phyloP scores from a whole-genome alignment of 495 filamentous ascomycete genomes.

The Neurospora cerealis region DNA sequence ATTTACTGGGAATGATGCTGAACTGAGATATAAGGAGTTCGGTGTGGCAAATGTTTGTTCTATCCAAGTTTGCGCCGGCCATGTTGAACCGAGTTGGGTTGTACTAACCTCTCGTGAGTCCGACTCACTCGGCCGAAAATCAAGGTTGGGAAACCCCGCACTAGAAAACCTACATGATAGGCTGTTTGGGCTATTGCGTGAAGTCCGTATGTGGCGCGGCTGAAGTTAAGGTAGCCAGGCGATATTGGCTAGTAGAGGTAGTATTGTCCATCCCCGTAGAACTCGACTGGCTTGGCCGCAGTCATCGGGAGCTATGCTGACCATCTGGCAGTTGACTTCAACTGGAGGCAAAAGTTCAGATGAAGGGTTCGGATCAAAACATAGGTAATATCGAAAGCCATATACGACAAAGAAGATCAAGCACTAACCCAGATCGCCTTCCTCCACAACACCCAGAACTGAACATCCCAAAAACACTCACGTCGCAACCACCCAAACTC shows the following conservation, averaged over 20 bases:
- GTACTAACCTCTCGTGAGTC: background rate
- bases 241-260: background rate
- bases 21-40: background rate
- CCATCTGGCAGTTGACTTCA: background rate
- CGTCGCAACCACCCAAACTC: background rate
- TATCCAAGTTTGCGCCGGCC: background rate
- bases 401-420: background rate
- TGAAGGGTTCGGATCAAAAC: background rate
- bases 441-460: background rate
- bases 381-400: background rate
- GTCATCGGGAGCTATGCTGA: accelerated
- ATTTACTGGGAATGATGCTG: background rate
- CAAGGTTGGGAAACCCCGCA: background rate
- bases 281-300: background rate
- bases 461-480: background rate
- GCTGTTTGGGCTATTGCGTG: background rate
- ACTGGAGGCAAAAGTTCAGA: background rate
- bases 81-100: background rate
- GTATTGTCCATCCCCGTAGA: background rate
- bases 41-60: background rate
- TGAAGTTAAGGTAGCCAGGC: background rate
- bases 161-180: background rate
- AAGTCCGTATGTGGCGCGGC: background rate
- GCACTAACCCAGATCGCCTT: background rate
- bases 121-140: background rate